phyloP scores from a whole-genome alignment of 2,329 filamentous ascomycete species.

The Botrytis paeoniae region DNA sequence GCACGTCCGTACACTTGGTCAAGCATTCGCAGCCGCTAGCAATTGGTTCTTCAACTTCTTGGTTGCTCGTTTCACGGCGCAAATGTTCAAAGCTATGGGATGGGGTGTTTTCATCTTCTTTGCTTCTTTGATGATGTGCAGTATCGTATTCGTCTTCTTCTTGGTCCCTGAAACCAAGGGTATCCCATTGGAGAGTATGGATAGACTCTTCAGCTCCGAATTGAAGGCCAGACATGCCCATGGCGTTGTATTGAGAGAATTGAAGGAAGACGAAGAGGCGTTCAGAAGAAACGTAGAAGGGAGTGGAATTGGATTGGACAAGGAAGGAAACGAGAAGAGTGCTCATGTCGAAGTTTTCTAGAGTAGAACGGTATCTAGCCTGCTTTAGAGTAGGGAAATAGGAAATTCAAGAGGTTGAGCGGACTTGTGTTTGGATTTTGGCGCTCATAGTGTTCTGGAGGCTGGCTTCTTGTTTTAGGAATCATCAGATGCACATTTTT shows the following conservation, averaged over 20 bases:
- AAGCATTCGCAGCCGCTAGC: constrained; percentile 67
- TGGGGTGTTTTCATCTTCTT: constrained; percentile 71
- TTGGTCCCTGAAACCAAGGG: constrained; percentile 64
- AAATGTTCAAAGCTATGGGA: constrained; percentile 58
- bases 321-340: constrained; percentile 26
- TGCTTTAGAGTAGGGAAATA: background rate
- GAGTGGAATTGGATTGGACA: constrained; percentile 22
- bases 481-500: background rate
- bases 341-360: constrained; percentile 14
- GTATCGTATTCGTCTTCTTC: constrained; percentile 59
- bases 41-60: constrained; percentile 71
- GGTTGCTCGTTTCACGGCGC: constrained; percentile 63
- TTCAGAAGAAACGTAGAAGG: constrained; percentile 23
- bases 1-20: constrained; percentile 65
- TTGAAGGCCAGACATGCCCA: constrained; percentile 31
- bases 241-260: constrained; percentile 30
- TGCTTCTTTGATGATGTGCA: constrained; percentile 57
- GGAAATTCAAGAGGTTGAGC: too few species aligned
- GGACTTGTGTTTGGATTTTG: too few species aligned
- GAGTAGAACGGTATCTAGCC: background rate
- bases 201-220: constrained; percentile 52
- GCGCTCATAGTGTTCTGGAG: background rate
- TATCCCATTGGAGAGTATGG: constrained; percentile 63
- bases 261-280: constrained; percentile 30
- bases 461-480: background rate